Evolutionary conservation across 2,329 filamentous ascomycete genomes (phyloP), one percentile per base, ranked within the genome.

Genomic region (Fusarium nisikadoi): DNA sequence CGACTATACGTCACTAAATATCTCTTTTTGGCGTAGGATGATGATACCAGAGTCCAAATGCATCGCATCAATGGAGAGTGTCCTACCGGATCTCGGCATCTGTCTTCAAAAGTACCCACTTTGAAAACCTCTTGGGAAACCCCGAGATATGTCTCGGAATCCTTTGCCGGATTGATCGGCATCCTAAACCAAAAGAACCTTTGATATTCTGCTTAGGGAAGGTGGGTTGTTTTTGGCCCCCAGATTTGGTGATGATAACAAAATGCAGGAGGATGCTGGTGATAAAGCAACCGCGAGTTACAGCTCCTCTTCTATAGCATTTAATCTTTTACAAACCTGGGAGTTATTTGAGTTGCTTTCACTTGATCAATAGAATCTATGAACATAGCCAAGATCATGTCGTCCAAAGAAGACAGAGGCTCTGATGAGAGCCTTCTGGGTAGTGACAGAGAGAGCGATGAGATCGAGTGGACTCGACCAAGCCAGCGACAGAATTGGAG

Each of bases 1-100:
- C 3, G 6, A 16, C 2, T 14, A 33, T 61, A 6, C 27, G 23
- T 11, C 25, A 17, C 38, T 14, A 0, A 6, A 20, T 41, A 42
- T 33, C 13, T 29, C 8, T 1, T 29, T 42, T 43, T 25, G 36
- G 46, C 23, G 46, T 23, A 49, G 46, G 16, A 31, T 43, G 20
- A n/a, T 55, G 31, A 52, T 52, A 10, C 27, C 20, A 25, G 27
- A 45, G 20, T 33, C 25, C 17, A 27, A 31, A 54, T 2, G 4
- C n/a, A 46, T 36, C 23, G 13, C 19, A 3, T 52, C 23, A 8
- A 38, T 13, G 2, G 23, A 14, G 20, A 23, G 12, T 9, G 23
- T 52, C 31, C n/a, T n/a, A 52, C 23, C 52, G 52, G 52, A 33
- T 45, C 29, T 57, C 54, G 54, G 54, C 54, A 57, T 12, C 43